Conservation (phyloP, 345 rosid genomes). For the Punica granatum region DNA sequence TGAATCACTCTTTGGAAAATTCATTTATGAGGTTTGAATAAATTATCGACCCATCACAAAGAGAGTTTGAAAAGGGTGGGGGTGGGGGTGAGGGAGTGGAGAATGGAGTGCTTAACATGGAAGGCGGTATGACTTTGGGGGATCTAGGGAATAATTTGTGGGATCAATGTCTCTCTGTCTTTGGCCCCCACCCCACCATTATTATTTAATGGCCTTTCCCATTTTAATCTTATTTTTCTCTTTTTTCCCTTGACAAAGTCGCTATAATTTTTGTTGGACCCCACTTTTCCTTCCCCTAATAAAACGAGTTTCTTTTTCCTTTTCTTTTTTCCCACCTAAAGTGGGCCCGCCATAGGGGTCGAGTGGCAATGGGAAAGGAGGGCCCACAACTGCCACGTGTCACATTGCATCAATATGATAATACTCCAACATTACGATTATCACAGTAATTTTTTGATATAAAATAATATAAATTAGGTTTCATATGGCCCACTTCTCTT, state of each 20-base stretch:
- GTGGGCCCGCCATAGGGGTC: not conserved
- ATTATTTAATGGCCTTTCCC: not conserved
- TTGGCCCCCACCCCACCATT: not conserved
- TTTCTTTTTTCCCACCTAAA: not conserved
- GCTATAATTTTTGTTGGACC: not conserved
- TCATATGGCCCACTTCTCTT: not conserved
- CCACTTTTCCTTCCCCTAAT: not conserved
- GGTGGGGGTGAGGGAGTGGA: too few relatives aligned
- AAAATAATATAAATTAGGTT: not conserved
- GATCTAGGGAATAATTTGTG: not conserved
- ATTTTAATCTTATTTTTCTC: not conserved
- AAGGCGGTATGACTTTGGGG: not conserved
- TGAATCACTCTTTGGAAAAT: too few relatives aligned
- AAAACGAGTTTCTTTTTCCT: not conserved
- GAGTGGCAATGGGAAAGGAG: not conserved
- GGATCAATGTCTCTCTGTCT: not conserved
- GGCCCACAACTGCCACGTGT: not conserved
- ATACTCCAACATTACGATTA: not conserved
- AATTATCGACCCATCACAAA: too few relatives aligned
- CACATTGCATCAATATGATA: not conserved
- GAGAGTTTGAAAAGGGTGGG: too few relatives aligned
- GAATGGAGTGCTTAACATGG: not conserved
- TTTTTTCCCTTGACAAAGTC: not conserved
- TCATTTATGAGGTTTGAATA: too few relatives aligned
- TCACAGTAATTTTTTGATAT: not conserved